Evolutionary conservation across 78 protist genomes (phyloP), one percentile per base, ranked within the genome.

Genomic region (Dictyostelium brefeldianum): DNA sequence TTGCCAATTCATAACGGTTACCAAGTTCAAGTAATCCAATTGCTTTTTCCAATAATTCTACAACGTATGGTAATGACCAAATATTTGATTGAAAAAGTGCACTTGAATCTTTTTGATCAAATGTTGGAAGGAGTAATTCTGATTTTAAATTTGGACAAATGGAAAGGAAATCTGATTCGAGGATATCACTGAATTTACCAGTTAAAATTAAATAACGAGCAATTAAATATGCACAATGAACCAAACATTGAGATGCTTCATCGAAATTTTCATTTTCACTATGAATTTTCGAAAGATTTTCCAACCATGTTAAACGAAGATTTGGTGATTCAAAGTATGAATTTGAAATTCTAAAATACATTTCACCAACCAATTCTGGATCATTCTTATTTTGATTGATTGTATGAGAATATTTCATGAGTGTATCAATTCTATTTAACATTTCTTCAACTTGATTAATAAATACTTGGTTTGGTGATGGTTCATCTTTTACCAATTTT

Each of bases 271-370:
- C 71, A 48, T 87, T 74, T 6, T 87, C 93, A 8, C 48, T 47
- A 75, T 87, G 81, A 27, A 75, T 87, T 41, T 87, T 87, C 7
- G 93, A 74, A 47, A 87, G 84, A 57, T 85, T 81, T 51, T 83
- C 89, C 11, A 93, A 79, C 96, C 96, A 93, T 14, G 96, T 93
- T 10, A 93, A 57, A 31, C 96, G 85, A 15, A 93, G 80, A 65
- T 93, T 89, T 14, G 96, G 96, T 31, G 91, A 81, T 43, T 93
- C 96, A 62, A 81, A 75, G 75, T 85, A 85, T 25, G 82, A 78
- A 20, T 93, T 82, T 9, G 96, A 78, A 48, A 93, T 93, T 46
- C 69, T 75, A 65, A 77, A 78, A 7, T 80, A 87, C 91, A 93
- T 78, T 65, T 93, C 96, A n/a, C 81, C 65, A 17, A 82, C 85